A percentile compares a stretch with the other conserved stretches of the same genome.
Conservation (phyloP, 208 protist genomes). For the Wallacemonas sp. region DNA sequence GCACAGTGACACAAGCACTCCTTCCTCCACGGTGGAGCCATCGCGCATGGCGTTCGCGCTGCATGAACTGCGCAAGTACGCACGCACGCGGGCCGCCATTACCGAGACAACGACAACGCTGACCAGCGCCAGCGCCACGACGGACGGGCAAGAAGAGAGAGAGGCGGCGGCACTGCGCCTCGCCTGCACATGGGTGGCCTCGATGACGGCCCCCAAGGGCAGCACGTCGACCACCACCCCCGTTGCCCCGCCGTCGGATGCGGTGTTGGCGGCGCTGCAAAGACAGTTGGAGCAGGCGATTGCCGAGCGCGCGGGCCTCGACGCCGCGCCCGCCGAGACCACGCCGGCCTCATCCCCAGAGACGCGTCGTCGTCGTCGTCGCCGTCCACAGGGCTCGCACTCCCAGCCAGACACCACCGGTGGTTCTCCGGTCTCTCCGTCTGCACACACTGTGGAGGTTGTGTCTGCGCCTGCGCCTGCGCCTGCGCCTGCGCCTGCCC, state of each 20-base stretch:
- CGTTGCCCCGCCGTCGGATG: neutral
- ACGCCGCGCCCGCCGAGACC: no score
- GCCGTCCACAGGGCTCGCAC: no score
- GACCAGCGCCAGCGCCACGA: neutral
- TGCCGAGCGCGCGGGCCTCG: neutral
- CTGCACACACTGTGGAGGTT: no score
- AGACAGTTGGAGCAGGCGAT: neutral
- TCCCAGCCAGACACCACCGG: no score
- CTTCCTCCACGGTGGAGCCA: neutral
- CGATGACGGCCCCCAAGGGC: no score
- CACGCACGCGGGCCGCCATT: neutral
- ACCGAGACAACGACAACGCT: neutral
- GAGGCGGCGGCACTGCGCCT: neutral
- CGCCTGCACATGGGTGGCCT: neutral
- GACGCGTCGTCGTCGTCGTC: neutral
- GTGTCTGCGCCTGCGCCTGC: neutral
- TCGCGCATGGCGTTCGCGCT: neutral
- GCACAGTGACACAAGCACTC: no score
- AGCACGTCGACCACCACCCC: no score
- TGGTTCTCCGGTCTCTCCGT: no score
- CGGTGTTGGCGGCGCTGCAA: neutral
- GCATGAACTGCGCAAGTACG: slow-evolving; percentile 5
- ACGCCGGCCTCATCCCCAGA: neutral
- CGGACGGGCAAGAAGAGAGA: neutral
- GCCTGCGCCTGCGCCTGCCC: neutral